Conservation (phyloP, 2,329 filamentous ascomycete genomes). For the Cladosporium sp. region DNA sequence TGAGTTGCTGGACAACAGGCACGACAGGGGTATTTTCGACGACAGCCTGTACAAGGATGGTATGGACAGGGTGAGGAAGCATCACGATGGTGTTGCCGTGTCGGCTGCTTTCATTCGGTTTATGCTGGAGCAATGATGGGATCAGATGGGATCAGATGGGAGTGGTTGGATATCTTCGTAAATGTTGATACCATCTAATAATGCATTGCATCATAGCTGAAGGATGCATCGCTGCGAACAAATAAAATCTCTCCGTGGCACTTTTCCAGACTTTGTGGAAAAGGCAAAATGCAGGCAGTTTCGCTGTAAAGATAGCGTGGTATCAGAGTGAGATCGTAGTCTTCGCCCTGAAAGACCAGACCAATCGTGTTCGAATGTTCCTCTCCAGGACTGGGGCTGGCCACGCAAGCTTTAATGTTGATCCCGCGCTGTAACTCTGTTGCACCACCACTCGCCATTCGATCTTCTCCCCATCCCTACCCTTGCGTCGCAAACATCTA, state of each 20-base stretch:
- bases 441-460: not conserved
- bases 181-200: not conserved
- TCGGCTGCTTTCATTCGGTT: constrained; percentile 76
- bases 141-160: not conserved
- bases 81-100: constrained; percentile 79
- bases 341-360: not conserved
- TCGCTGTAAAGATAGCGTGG: not conserved
- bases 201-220: not conserved
- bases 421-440: not conserved
- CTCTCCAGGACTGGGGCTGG: constrained; percentile 2
- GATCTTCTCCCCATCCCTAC: not conserved
- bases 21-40: constrained; percentile 66
- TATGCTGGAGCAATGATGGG: constrained; percentile 56
- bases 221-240: not conserved
- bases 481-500: not conserved
- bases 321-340: constrained; percentile 7
- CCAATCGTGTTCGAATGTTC: constrained; percentile 1
- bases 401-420: constrained; percentile 10
- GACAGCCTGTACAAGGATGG: constrained; percentile 69
- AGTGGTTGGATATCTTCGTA: not conserved
- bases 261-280: not conserved
- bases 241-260: not conserved
- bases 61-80: constrained; percentile 62
- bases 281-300: not conserved
- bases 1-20: constrained; percentile 66